Evolutionary conservation across 225 moss, liverwort and hornwort species (phyloP).

Genomic region (Straminergon stramineum): DNA sequence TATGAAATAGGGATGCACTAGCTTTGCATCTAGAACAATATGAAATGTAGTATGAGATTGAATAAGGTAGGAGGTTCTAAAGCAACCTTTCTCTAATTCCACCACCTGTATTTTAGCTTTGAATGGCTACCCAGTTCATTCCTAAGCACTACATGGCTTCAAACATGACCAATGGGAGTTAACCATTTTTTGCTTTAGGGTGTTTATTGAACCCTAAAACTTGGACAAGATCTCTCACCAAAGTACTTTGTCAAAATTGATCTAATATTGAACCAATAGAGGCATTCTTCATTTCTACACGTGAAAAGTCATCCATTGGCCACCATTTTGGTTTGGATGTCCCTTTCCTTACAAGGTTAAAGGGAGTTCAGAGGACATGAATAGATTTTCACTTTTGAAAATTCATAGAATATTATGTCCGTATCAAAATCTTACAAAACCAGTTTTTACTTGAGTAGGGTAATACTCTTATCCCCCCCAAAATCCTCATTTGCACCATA

Average conservation of each 20-base stretch:
- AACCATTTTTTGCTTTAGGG: too few species aligned
- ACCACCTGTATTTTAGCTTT: too few species aligned
- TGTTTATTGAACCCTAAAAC: not conserved
- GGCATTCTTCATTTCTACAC: not conserved
- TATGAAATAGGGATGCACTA: too few species aligned
- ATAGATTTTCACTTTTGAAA: not conserved
- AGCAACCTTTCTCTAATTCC: too few species aligned
- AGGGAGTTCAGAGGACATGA: not conserved
- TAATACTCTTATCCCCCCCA: not conserved
- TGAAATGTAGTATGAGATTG: too few species aligned
- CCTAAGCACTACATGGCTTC: too few species aligned
- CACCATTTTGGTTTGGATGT: not conserved
- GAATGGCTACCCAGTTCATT: too few species aligned
- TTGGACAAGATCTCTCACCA: not conserved
- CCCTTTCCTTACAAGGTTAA: not conserved
- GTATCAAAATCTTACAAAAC: not conserved
- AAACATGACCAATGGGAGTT: too few species aligned
- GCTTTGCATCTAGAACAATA: too few species aligned
- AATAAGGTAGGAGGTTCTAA: too few species aligned
- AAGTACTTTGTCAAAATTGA: not conserved
- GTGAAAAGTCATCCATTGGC: not conserved
- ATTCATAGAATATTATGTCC: not conserved
- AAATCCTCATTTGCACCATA: not conserved
- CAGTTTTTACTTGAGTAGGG: not conserved
- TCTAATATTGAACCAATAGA: not conserved